Percentiles rank a stretch among this genome's conserved stretches.
phyloP scores from a whole-genome alignment of 371 early-diverging fungal genomes.

The Catenaria anguillulae region DNA sequence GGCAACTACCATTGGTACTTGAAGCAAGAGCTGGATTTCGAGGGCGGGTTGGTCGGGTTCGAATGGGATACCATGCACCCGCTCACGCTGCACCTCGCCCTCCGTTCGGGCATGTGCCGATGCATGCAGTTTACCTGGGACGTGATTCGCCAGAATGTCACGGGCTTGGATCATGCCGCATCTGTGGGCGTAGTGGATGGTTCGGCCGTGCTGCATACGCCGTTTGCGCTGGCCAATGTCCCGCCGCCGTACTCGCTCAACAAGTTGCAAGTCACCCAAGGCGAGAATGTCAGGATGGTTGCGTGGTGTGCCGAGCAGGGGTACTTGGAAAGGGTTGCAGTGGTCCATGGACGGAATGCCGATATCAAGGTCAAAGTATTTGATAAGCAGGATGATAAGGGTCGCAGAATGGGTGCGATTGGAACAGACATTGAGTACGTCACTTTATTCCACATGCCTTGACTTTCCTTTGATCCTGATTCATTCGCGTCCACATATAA shows the following conservation, averaged over 20 bases:
- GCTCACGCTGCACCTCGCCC: conserved; percentile 34
- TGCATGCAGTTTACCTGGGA: conserved; percentile 28
- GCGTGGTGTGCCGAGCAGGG: conserved; percentile 39
- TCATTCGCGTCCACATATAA: no score
- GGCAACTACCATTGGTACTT: conserved; percentile 93
- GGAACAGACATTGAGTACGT: no score
- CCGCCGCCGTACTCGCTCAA: conserved; percentile 77
- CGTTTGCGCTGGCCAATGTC: conserved; percentile 68
- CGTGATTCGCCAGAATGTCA: conserved; percentile 34
- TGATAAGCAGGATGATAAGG: background rate
- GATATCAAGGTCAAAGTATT: background rate
- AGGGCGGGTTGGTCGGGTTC: conserved; percentile 5
- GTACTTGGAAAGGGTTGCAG: background rate
- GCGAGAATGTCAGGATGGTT: conserved; percentile 41
- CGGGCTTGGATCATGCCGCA: conserved; percentile 36
- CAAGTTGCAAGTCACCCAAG: no score
- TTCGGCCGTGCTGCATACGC: conserved; percentile 52
- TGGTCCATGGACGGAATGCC: no score
- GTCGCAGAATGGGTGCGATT: background rate
- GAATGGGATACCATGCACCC: conserved; percentile 33
- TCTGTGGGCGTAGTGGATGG: conserved; percentile 71
- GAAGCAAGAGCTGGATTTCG: conserved; percentile 50
- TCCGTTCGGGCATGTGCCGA: no score
- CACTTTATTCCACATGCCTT: no score
- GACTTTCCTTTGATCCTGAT: no score